Conservation (phyloP, 495 filamentous ascomycete genomes). For the Aspergillus mulundensis region DNA sequence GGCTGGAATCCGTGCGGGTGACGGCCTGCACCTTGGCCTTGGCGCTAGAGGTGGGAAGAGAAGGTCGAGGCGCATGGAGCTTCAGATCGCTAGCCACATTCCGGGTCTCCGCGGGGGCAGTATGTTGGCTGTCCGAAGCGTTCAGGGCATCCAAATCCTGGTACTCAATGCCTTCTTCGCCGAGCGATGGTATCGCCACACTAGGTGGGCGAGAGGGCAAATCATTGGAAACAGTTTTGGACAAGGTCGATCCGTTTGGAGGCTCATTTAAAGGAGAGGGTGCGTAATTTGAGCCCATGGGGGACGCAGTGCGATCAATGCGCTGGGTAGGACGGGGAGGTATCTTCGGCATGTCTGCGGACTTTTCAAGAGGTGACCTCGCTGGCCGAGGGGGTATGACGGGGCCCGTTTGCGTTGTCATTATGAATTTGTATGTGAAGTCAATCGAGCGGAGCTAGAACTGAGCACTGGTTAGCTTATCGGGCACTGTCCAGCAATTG, state of each 20-base stretch:
- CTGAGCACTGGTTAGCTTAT: neutral
- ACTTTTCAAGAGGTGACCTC: slow-evolving; percentile 44
- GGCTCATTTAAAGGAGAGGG: slow-evolving; percentile 80
- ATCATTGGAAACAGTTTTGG: slow-evolving; percentile 46
- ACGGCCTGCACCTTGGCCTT: slow-evolving; percentile 76
- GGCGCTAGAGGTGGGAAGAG: slow-evolving; percentile 69
- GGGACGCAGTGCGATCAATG: slow-evolving; percentile 73
- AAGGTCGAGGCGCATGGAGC: slow-evolving; percentile 87
- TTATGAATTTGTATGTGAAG: slow-evolving; percentile 19
- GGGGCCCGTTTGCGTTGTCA: slow-evolving; percentile 45
- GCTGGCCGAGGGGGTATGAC: slow-evolving; percentile 48
- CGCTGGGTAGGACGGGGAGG: slow-evolving; percentile 72
- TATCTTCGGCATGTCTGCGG: slow-evolving; percentile 41
- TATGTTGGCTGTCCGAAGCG: slow-evolving; percentile 35
- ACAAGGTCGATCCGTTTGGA: slow-evolving; percentile 43
- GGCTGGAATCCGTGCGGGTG: slow-evolving; percentile 82
- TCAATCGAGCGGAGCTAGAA: slow-evolving; percentile 2
- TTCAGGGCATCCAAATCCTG: slow-evolving; percentile 52
- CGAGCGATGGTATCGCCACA: slow-evolving; percentile 76
- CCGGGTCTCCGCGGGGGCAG: slow-evolving; percentile 60
- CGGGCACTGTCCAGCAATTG: neutral
- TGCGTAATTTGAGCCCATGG: slow-evolving; percentile 70
- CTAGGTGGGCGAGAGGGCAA: slow-evolving; percentile 63
- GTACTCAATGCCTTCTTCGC: slow-evolving; percentile 89
- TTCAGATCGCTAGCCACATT: slow-evolving; percentile 77